Evolutionary conservation across 2,329 filamentous ascomycete genomes (phyloP), one percentile per base, ranked within the genome.

Genomic region (Domatiomyces catenatus): DNA sequence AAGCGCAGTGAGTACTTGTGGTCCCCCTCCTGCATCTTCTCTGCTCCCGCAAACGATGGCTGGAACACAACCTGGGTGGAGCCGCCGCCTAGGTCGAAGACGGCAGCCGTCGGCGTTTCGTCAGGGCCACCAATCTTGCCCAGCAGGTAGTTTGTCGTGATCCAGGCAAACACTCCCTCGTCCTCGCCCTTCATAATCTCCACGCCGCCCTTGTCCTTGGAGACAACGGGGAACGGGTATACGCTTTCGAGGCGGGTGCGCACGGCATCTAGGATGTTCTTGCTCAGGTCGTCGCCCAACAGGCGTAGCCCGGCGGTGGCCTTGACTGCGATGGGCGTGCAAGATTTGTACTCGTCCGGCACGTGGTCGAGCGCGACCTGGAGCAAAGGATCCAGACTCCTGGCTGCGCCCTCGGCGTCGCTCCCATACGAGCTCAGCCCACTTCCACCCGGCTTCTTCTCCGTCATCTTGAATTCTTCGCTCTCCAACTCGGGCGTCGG

Each of bases 21-120:
- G 64, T 96, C 89, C 51, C 92, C 92, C 44, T 89, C 83, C 17
- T 82, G 77, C 62, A 98, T 76, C 66, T 82, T 84, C 64, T 86
- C 69, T 51, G 77, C 76, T 50, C 78, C 76, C 65, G 86, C 83
- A 70, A 94, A 98, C 48, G 84, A 94, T 19, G 93, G 93, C 73
- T 98, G 81, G 68, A 96, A 98, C 59, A 98, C 93, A 64, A 98
- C 95, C 71, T 98, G 92, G 12, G 93, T 98, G 19, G 89, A 95
- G 49, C 92, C 92, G 62, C 92, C 92, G 56, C 92, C 92, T 47
- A 98, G 83, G 65, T 98, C 92, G 63, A 98, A 94, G 52, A 95
- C 81, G 48, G 92, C 92, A 42, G 92, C 93, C 1, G 92, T 96
- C 48, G 87, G 84, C 56, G 79, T 87, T 66, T 89, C 80, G 64